Conservation (phyloP, 2,329 filamentous ascomycete genomes). For the Neofusicoccum laricinum region DNA sequence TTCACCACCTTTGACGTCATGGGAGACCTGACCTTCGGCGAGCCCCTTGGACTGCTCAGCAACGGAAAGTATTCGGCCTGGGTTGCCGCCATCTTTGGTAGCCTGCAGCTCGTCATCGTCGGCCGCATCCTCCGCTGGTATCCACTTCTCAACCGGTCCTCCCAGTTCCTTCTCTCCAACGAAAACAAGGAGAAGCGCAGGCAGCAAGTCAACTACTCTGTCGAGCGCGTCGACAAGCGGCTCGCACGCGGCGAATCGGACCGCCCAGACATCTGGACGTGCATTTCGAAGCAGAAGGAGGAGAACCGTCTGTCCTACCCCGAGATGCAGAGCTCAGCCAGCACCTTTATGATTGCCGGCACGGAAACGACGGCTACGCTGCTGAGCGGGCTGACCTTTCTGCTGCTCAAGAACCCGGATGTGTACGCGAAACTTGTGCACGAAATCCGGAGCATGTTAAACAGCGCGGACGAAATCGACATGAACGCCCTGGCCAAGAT, state of each 20-base stretch:
- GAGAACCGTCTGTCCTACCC: not conserved
- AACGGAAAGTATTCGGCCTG: slow-evolving; percentile 24
- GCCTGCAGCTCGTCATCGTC: slow-evolving; percentile 14
- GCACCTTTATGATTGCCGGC: not conserved
- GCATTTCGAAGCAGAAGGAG: not conserved
- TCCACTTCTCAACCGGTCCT: not conserved
- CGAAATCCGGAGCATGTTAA: slow-evolving; percentile 29
- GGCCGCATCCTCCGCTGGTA: not conserved
- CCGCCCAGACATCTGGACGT: not conserved
- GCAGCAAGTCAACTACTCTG: not conserved
- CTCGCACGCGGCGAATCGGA: not conserved
- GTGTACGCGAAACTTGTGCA: slow-evolving; percentile 26
- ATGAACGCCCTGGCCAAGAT: slow-evolving; percentile 30
- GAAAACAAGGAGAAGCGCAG: not conserved
- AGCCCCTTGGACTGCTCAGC: slow-evolving; percentile 22
- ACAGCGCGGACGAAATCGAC: slow-evolving; percentile 31
- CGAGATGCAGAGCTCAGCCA: not conserved
- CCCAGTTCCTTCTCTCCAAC: not conserved
- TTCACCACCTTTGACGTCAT: slow-evolving; percentile 24
- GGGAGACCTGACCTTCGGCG: slow-evolving; percentile 26
- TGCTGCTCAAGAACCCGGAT: slow-evolving; percentile 27
- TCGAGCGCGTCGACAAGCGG: not conserved
- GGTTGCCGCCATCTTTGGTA: slow-evolving; percentile 29
- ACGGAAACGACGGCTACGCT: not conserved
- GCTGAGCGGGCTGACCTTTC: slow-evolving; percentile 25